Base-by-base conservation (phyloP, 2,329 filamentous ascomycete species). In the Trichoderma breve region DNA sequence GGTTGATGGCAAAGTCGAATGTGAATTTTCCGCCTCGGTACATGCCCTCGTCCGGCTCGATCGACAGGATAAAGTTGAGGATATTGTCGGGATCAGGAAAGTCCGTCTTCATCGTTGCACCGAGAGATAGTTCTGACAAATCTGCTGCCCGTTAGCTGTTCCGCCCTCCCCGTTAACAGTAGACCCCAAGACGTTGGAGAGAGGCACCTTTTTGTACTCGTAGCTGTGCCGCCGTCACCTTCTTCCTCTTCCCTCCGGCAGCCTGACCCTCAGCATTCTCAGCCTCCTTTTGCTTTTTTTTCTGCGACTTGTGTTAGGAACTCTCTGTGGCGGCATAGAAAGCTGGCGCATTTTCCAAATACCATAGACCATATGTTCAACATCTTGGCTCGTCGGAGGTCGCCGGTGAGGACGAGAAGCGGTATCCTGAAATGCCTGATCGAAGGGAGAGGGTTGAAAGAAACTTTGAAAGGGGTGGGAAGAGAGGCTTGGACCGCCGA, bases 331-430 rank as follows among this genome's bases (percentile, higher is more conserved):
- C n/a, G 63, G 26, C 8, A 26, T 36, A 70, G 7, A 36, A 24
- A 26, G 24, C 36, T 26, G 26, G 39, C 47, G 24, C 51, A 55
- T 36, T 53, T 34, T 34, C 60, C 57, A 79, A 87, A 66, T 86
- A 97, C 94, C 95, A 98, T 97, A 79, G 94, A 97, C 96, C 95
- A 98, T 87, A 98, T 98, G 86, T 98, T 98, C 87, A 98, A 88
- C 96, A 98, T 98, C 80, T 86, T 95, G 85, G 75, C 72, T 74
- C 74, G 74, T 66, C 43, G 69, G 12, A 58, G 18, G 15, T 64
- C 43, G 68, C 60, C 47, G 58, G 51, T 63, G 43, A 28, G 1
- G 60, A 43, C 57, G 28, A 63, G 60, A 53, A 15, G 62, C 36
- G 36, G 60, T 60, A 60, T 62, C 28, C 55, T 69, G 12, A 70